These are phyloP conservation scores for Suillus placidus DNA, from an alignment of 768 basidiomycete species.

Conservation along the genomic window DNA sequence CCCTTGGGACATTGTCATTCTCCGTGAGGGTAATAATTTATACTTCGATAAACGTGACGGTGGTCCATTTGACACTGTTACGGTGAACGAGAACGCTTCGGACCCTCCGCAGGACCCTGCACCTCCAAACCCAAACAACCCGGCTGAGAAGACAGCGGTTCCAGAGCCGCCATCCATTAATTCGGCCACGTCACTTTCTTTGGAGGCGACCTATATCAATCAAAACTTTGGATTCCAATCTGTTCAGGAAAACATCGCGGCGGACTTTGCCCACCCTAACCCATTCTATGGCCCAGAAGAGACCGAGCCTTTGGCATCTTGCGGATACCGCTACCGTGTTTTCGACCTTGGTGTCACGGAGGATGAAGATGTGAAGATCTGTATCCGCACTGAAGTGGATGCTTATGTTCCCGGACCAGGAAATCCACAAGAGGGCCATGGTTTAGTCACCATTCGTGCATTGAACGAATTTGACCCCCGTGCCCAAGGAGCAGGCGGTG, in stretches of 20 bases:
- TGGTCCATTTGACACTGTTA: conserved; percentile 95
- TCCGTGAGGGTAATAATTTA: conserved; percentile 89
- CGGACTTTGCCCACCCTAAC: conserved; percentile 85
- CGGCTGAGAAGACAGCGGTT: conserved; percentile 58
- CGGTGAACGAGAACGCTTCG: conserved; percentile 97
- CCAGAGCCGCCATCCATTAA: conserved; percentile 87
- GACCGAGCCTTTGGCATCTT: conserved; percentile 92
- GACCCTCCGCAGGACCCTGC: conserved; percentile 89
- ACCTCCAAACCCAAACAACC: conserved; percentile 78
- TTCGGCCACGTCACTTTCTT: conserved; percentile 87
- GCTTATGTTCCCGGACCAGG: conserved; percentile 71
- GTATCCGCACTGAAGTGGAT: conserved; percentile 96
- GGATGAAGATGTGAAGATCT: conserved; percentile 89
- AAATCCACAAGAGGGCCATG: conserved; percentile 68
- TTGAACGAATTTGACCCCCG: conserved; percentile 97
- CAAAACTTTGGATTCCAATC: conserved; percentile 98
- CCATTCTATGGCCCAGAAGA: conserved; percentile 96
- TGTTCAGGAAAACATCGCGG: conserved; percentile 71
- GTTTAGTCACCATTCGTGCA: conserved; percentile 88
- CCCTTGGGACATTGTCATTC: conserved; percentile 98
- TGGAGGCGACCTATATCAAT: conserved; percentile 99
- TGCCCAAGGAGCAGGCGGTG: conserved; percentile 87
- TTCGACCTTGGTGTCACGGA: conserved; percentile 91
- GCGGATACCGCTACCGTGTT: conserved; percentile 94
- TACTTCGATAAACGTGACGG: conserved; percentile 98